Evolutionary conservation across 2,329 filamentous ascomycete species (phyloP), one percentile per base, ranked within the genome.

Genomic region (Trichoderma cornu-damae): DNA sequence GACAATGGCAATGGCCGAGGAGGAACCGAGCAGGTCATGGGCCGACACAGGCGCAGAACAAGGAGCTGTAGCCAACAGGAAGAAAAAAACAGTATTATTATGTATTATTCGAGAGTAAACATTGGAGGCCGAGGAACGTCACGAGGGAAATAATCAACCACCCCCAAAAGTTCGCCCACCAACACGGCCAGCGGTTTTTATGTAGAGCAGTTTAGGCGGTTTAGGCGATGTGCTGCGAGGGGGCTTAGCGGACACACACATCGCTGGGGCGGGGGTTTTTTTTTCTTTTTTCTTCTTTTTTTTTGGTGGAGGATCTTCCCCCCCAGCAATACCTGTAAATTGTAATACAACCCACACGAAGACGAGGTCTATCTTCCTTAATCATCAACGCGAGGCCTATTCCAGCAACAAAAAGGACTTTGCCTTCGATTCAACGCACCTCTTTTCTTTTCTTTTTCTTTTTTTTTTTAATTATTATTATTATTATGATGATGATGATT

Each of bases 221-320:
- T 38, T 38, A 20, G 52, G 43, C 20, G 35, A 26, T 35, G 43
- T 49, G 26, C 53, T 35, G 3, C 9, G 46, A 49, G 6, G 37
- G n/a, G 37, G 53, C 6, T 49, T 57, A 57, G 53, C 35, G 53
- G 53, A 24, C 5, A 42, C 53, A 42, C 52, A 46, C 47, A 28
- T 30, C 38, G 28, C 50, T 54, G 40, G 40, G 38, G 20, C 24
- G 18, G 16, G 18, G 14, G n/a, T n/a, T n/a, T n/a, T n/a, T n/a
- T n/a, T n/a, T n/a, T n/a, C n/a, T n/a, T n/a, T n/a, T n/a, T n/a
- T n/a, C n/a, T n/a, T n/a, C n/a, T n/a, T n/a, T n/a, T n/a, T n/a
- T n/a, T n/a, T n/a, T n/a, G n/a, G n/a, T n/a, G n/a, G n/a, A n/a
- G n/a, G n/a, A n/a, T n/a, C n/a, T n/a, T n/a, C n/a, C n/a, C n/a